Percentiles rank a stretch among this genome's conserved stretches.
phyloP scores from a whole-genome alignment of 1,284 basidiomycete genomes.

The Tilletiaria anomala region DNA sequence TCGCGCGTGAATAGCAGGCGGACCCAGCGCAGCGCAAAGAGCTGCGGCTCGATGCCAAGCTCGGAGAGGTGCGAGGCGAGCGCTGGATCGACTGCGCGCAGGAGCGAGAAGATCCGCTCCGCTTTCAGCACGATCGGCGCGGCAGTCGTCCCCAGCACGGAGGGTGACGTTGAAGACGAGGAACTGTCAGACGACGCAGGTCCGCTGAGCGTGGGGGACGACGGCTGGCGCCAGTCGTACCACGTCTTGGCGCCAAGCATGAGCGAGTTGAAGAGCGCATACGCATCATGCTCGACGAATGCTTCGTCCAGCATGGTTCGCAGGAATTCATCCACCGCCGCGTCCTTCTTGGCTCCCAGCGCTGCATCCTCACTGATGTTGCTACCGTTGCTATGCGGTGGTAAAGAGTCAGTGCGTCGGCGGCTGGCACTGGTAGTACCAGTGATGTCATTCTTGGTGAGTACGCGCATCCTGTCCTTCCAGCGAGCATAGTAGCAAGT shows the following conservation, averaged over 20 bases:
- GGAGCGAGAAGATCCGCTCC: conserved; percentile 11
- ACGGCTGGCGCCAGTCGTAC: conserved; percentile 19
- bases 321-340: no score
- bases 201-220: conserved; percentile 1
- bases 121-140: conserved; percentile 16
- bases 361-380: no score
- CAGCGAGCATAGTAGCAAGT: conserved; percentile 17
- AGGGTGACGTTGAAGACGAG: conserved; percentile 2
- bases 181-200: no score
- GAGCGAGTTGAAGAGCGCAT: conserved; percentile 17
- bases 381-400: no score
- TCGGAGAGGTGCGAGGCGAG: conserved; percentile 19
- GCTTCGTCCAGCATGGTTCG: conserved; percentile 9
- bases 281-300: conserved; percentile 27
- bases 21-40: conserved; percentile 34
- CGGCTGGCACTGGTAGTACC: no score
- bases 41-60: conserved; percentile 29
- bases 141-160: no score
- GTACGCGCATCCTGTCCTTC: neutral
- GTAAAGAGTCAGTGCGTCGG: no score
- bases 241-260: conserved; percentile 22
- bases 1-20: conserved; percentile 29
- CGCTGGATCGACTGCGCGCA: conserved; percentile 15
- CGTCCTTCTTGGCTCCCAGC: no score
- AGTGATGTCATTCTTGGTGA: no score